Evolutionary conservation across 73 alveolate species (phyloP).

Genomic region (Paraurostyla sp.): DNA sequence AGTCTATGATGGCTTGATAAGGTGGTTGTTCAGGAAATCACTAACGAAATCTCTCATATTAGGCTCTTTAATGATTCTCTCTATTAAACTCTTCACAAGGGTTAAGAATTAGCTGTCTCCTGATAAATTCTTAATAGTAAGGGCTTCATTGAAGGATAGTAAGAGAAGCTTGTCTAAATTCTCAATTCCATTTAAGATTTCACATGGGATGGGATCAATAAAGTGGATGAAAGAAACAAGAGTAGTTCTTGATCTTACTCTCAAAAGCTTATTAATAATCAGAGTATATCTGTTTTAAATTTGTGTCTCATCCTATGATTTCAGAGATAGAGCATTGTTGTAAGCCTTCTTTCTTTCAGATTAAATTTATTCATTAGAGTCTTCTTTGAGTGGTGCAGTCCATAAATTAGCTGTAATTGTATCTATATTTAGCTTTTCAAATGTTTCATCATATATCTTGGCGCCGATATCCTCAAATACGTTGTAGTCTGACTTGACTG

Average conservation of each 20-base stretch:
- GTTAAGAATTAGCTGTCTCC: background rate
- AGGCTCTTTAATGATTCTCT: constrained; percentile 23
- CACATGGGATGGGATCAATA: constrained; percentile 19
- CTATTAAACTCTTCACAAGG: background rate
- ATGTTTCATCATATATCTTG: constrained; percentile 14
- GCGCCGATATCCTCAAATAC: constrained; percentile 6
- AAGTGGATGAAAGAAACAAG: background rate
- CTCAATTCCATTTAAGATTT: background rate
- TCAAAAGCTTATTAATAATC: background rate
- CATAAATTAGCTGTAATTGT: background rate
- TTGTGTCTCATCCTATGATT: background rate
- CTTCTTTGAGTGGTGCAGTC: background rate
- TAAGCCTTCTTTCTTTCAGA: constrained; percentile 1
- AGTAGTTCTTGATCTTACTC: constrained; percentile 42
- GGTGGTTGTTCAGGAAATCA: background rate
- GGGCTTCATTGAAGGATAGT: constrained; percentile 42
- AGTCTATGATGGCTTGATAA: constrained; percentile 4
- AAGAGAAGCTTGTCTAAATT: constrained; percentile 9
- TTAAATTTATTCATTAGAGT: background rate
- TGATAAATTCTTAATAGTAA: constrained; percentile 6
- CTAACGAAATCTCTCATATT: background rate
- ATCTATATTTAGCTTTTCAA: background rate
- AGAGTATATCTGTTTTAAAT: background rate
- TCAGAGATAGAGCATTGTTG: background rate
- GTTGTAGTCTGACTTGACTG: background rate